Conservation (phyloP, 805 yeast species). For the Metschnikowia reukaufii region DNA sequence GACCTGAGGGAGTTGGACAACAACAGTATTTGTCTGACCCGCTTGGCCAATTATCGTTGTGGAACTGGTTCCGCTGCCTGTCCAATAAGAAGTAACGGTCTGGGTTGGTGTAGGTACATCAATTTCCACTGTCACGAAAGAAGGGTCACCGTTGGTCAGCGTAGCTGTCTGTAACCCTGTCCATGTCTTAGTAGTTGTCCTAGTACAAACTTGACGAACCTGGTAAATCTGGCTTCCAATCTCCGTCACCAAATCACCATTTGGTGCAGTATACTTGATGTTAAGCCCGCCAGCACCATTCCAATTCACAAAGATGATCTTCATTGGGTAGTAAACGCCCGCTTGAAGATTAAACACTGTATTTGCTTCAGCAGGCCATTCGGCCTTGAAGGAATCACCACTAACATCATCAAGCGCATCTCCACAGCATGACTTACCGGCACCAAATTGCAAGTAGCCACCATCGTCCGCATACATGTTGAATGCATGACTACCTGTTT, state of each 20-base stretch:
- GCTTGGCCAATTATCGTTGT: conserved; percentile 7
- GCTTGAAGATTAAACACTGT: background rate
- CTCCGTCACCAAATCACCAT: conserved; percentile 4
- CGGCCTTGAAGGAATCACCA: conserved; percentile 4
- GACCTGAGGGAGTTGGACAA: background rate
- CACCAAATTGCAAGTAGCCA: too few relatives aligned
- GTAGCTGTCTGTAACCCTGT: conserved; percentile 18
- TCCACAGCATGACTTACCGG: conserved; percentile 2
- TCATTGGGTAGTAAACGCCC: too few relatives aligned
- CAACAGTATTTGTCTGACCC: conserved; percentile 20
- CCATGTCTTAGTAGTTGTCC: conserved; percentile 18
- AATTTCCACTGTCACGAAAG: conserved; percentile 7
- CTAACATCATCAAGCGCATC: background rate
- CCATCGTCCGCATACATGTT: conserved; percentile 4
- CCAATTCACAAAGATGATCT: conserved; percentile 4
- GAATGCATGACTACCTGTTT: conserved; percentile 4
- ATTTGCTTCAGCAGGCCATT: background rate
- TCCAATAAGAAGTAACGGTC: conserved; percentile 11
- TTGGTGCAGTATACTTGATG: conserved; percentile 7
- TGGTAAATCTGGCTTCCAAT: conserved; percentile 8
- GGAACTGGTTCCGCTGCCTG: conserved; percentile 7
- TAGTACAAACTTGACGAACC: conserved; percentile 7
- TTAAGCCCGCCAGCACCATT: conserved; percentile 4
- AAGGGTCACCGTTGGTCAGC: background rate
- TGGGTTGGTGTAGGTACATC: conserved; percentile 14